Evolutionary conservation across 2,329 filamentous ascomycete species (phyloP), one percentile per base, ranked within the genome.

Genomic region (Anisogramma anomala): DNA sequence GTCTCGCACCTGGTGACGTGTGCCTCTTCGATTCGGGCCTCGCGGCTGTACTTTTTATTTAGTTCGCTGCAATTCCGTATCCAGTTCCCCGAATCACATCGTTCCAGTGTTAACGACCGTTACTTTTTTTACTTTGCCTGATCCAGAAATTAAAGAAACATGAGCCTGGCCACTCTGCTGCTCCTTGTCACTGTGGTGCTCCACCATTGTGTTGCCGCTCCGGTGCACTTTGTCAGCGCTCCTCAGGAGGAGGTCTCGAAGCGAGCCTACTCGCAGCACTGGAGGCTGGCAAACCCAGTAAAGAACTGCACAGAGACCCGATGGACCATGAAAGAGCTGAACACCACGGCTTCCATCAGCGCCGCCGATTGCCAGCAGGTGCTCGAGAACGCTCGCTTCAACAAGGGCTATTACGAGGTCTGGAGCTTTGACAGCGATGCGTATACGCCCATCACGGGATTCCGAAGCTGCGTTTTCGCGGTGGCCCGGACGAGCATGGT

Each of bases 321-420:
- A 20, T 39, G 10, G 26, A 20, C n/a, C 18, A 35, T 34, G 13
- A 23, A 17, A n/a, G n/a, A 13, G n/a, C 20, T 23, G 3, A 33
- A 13, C 10, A 25, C 18, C 5, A 22, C 22, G 19, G 38, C 31
- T 6, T 32, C 32, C 5, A 35, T 42, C 32, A 22, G 14, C 2
- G 27, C 28, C 4, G 15, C 19, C 4, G 39, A 45, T 27, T 45
- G 43, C 26, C 5, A 17, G 13, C 20, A 38, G 15, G 18, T 45
- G 3, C 28, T 36, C n/a, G 20, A 13, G 1, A 41, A 42, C 27
- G 19, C 27, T 15, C 17, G 32, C 11, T 39, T 39, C 27, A 45
- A 45, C 22, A 36, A 33, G 14, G 43, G 43, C 19, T 45, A 39
- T 17, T 45, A 39, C 36, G 43, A 45, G 28, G 17, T 45, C 13